phyloP scores from a whole-genome alignment of 805 yeast genomes.

The Cyberlindnera mrakii region DNA sequence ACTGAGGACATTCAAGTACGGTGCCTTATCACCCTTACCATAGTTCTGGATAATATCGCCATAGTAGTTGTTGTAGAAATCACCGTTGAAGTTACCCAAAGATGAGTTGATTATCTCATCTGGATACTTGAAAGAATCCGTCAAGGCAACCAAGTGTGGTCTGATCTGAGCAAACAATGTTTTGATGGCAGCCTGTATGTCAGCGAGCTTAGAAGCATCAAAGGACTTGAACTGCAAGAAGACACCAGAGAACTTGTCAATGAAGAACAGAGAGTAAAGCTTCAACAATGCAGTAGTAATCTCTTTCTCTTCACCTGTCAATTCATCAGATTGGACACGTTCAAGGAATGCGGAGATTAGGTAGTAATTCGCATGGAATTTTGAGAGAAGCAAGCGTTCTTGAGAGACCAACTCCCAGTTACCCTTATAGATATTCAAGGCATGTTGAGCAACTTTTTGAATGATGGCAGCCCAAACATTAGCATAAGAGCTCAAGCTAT shows the following conservation, averaged over 20 bases:
- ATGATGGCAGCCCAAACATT: constrained; percentile 31
- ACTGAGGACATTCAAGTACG: constrained; percentile 37
- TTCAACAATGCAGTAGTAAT: constrained; percentile 50
- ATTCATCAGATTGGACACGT: constrained; percentile 16
- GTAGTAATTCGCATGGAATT: constrained; percentile 35
- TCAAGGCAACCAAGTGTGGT: constrained; percentile 66
- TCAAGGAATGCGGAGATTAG: constrained; percentile 28
- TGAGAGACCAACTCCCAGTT: constrained; percentile 33
- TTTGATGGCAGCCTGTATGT: constrained; percentile 37
- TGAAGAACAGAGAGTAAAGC: constrained; percentile 57
- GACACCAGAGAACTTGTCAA: constrained; percentile 65
- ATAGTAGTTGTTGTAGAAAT: constrained; percentile 76
- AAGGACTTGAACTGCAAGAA: constrained; percentile 63
- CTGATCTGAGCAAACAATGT: constrained; percentile 46
- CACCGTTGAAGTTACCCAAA: constrained; percentile 75
- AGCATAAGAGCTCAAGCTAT: constrained; percentile 13
- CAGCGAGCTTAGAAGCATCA: constrained; percentile 40
- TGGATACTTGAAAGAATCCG: constrained; percentile 78
- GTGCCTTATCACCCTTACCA: constrained; percentile 42
- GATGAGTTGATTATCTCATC: constrained; percentile 81
- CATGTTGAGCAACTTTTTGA: constrained; percentile 26
- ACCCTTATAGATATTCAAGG: constrained; percentile 26
- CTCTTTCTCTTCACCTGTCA: constrained; percentile 33
- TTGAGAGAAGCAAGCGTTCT: constrained; percentile 31
- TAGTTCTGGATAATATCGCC: constrained; percentile 49